Percentiles rank a stretch among this genome's conserved stretches.
These are phyloP conservation scores for Lentinula sp. DNA, from an alignment of 768 basidiomycete species.

Conservation along the genomic window DNA sequence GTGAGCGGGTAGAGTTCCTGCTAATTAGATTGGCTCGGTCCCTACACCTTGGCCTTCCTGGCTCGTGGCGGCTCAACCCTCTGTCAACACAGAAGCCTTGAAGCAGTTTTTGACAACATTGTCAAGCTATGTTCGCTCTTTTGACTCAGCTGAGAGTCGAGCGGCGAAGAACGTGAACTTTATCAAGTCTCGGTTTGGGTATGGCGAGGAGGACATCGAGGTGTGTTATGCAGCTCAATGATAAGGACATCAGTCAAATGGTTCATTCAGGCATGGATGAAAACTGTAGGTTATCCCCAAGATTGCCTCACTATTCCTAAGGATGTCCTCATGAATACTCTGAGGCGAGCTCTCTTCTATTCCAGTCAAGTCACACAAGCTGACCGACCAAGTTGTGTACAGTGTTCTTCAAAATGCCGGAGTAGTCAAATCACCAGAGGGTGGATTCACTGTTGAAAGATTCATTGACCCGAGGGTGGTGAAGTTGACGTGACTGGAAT, in stretches of 20 bases:
- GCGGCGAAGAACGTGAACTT: constrained; percentile 61
- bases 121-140: constrained; percentile 58
- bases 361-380: neutral
- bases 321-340: constrained; percentile 63
- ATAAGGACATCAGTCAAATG: neutral
- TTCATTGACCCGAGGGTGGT: constrained; percentile 58
- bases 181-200: constrained; percentile 74
- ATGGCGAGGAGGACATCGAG: constrained; percentile 76
- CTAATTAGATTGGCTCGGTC: constrained; percentile 69
- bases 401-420: constrained; percentile 77
- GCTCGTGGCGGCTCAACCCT: constrained; percentile 85
- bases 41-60: constrained; percentile 97
- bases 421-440: constrained; percentile 53
- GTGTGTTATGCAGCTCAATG: constrained; percentile 24
- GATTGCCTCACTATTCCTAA: constrained; percentile 59
- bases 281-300: constrained; percentile 69
- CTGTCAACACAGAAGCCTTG: constrained; percentile 43
- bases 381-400: constrained; percentile 2
- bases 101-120: constrained; percentile 57
- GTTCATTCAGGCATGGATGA: constrained; percentile 66
- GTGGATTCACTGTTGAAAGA: constrained; percentile 45
- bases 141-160: constrained; percentile 55
- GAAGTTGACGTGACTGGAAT: constrained; percentile 33
- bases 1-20: neutral
- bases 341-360: constrained; percentile 41